Evolutionary conservation across 1,284 basidiomycete species (phyloP).

Genomic region (Gomphus sp.): DNA sequence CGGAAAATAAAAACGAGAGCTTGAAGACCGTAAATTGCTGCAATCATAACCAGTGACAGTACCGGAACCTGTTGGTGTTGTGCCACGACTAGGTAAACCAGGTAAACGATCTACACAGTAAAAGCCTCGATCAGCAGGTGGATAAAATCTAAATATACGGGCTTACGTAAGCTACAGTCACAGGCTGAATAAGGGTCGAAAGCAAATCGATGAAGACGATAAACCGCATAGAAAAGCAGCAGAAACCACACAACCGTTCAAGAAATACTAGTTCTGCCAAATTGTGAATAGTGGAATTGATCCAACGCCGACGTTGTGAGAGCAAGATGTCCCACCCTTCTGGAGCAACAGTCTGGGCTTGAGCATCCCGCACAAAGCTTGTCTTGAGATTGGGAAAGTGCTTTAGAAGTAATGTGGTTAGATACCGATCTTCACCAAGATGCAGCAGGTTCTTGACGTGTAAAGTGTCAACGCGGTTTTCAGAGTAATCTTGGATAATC

Average conservation of each 20-base stretch:
- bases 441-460: slow-evolving; percentile 97
- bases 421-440: slow-evolving; percentile 97
- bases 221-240: slow-evolving; percentile 98
- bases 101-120: slow-evolving; percentile 65
- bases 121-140: not conserved
- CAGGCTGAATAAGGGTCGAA: slow-evolving; percentile 81
- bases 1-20: slow-evolving; percentile 80
- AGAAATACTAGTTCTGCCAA: slow-evolving; percentile 88
- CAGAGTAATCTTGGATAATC: slow-evolving; percentile 88
- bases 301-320: slow-evolving; percentile 98
- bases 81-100: slow-evolving; percentile 68
- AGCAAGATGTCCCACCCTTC: slow-evolving; percentile 91
- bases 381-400: slow-evolving; percentile 91
- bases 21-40: slow-evolving; percentile 88
- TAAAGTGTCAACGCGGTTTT: slow-evolving; percentile 93
- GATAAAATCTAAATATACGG: not conserved
- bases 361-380: slow-evolving; percentile 89
- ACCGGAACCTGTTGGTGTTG: slow-evolving; percentile 59
- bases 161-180: slow-evolving; percentile 90
- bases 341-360: slow-evolving; percentile 87
- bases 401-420: slow-evolving; percentile 92
- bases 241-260: slow-evolving; percentile 93
- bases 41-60: slow-evolving; percentile 86
- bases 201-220: slow-evolving; percentile 93
- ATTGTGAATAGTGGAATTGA: slow-evolving; percentile 99